A percentile compares a stretch with the other conserved stretches of the same genome.
phyloP scores from a whole-genome alignment of 352 stramenopile genomes.

The Globisporangium ultimum region DNA sequence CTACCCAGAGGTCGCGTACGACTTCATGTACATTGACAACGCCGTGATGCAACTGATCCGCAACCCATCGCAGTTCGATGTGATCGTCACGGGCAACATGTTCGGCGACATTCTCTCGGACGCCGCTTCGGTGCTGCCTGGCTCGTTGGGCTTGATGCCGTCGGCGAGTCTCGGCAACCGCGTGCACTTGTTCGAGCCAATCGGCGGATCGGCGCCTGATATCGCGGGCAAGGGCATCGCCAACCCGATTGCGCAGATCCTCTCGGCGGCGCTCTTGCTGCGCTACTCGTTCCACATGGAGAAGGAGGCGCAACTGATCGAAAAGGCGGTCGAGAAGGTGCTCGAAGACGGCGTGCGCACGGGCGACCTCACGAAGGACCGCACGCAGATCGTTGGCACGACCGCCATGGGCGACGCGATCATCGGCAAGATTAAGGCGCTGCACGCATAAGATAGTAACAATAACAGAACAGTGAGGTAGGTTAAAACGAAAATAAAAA shows the following conservation, averaged over 20 bases:
- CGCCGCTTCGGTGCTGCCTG: constrained; percentile 96
- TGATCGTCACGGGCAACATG: constrained; percentile 99
- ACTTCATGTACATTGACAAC: constrained; percentile 99
- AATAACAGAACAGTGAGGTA: neutral
- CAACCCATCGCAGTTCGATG: constrained; percentile 98
- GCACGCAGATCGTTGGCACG: constrained; percentile 53
- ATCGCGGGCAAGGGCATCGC: constrained; percentile 96
- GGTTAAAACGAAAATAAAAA: neutral
- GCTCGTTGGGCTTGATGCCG: constrained; percentile 97
- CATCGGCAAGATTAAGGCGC: constrained; percentile 67
- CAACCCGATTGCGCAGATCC: constrained; percentile 97
- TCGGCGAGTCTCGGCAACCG: constrained; percentile 93
- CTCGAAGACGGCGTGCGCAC: constrained; percentile 83
- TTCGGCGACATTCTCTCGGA: constrained; percentile 99
- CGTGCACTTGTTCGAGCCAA: constrained; percentile 97
- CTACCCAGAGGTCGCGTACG: constrained; percentile 93
- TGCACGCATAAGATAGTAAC: constrained; percentile 20
- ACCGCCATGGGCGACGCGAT: constrained; percentile 78
- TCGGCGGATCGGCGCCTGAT: constrained; percentile 97
- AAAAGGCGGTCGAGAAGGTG: constrained; percentile 78
- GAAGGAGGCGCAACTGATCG: constrained; percentile 73
- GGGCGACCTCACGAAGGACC: constrained; percentile 76
- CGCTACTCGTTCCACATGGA: constrained; percentile 91
- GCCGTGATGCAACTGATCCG: constrained; percentile 98
- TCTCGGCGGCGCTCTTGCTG: constrained; percentile 97